Percentiles rank a stretch among this genome's conserved stretches.
phyloP scores from a whole-genome alignment of 1,284 basidiomycete genomes.

The Irpex sp. region DNA sequence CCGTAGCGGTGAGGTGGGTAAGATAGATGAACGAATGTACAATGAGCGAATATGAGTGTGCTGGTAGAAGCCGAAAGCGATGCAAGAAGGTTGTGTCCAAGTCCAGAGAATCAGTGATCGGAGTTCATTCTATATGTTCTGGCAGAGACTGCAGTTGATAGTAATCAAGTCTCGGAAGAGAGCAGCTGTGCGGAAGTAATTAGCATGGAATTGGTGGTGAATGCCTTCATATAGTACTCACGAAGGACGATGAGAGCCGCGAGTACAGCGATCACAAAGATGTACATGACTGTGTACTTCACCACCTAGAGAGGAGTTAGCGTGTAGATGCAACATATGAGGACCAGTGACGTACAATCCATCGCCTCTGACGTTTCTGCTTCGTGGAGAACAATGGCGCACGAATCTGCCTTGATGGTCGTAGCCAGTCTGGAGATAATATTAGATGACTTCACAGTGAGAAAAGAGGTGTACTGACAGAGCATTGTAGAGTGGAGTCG shows the following conservation, averaged over 20 bases:
- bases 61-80: conserved; percentile 12
- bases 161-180: conserved; percentile 68
- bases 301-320: conserved; percentile 43
- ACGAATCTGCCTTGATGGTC: conserved; percentile 90
- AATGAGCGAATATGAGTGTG: conserved; percentile 17
- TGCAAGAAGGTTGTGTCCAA: conserved; percentile 4
- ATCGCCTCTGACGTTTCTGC: conserved; percentile 86
- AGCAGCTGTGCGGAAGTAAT: conserved; percentile 40
- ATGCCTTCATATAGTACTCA: conserved; percentile 37
- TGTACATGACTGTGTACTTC: conserved; percentile 85
- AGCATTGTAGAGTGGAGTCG: conserved; percentile 88
- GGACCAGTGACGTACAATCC: conserved; percentile 63
- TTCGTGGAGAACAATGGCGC: conserved; percentile 94
- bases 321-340: conserved; percentile 1
- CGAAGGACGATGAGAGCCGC: conserved; percentile 80
- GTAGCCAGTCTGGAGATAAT: conserved; percentile 69
- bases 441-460: conserved; percentile 13
- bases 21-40: conserved; percentile 17
- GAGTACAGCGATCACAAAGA: conserved; percentile 74
- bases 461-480: conserved; percentile 45
- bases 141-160: conserved; percentile 70
- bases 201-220: conserved; percentile 5
- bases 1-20: conserved; percentile 13
- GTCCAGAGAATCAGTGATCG: conserved; percentile 5
- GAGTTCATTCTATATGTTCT: conserved; percentile 58